Percentiles rank a stretch among this genome's conserved stretches.
Conservation (phyloP, 2,329 filamentous ascomycete species). For the Aureobasidium melanogenum region DNA sequence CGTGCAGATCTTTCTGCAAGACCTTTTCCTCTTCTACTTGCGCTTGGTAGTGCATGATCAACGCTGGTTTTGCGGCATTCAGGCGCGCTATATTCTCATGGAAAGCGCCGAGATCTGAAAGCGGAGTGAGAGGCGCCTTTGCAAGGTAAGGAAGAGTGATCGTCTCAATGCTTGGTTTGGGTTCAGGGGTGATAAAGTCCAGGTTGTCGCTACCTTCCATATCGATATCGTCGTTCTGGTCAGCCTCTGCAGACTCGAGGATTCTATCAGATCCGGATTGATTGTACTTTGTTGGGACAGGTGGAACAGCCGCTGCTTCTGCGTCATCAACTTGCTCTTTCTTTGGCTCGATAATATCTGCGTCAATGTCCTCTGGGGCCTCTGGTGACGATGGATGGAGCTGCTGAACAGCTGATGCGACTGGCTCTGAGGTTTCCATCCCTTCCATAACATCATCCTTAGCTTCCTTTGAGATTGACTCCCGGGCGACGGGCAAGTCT, state of each 20-base stretch:
- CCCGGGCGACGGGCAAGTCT: constrained; percentile 16
- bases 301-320: constrained; percentile 18
- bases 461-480: neutral
- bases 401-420: neutral
- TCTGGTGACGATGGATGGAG: neutral
- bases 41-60: constrained; percentile 20
- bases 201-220: constrained; percentile 15
- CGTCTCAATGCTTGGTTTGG: constrained; percentile 31
- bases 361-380: neutral
- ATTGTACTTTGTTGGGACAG: constrained; percentile 17
- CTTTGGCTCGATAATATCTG: constrained; percentile 25
- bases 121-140: constrained; percentile 34
- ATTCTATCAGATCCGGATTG: constrained; percentile 12
- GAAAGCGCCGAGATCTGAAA: constrained; percentile 32
- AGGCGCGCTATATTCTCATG: constrained; percentile 30
- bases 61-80: constrained; percentile 25
- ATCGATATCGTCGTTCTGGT: constrained; percentile 12
- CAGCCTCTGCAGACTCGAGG: neutral
- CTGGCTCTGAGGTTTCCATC: neutral
- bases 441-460: constrained; percentile 4
- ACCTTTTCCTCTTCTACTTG: constrained; percentile 16
- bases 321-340: constrained; percentile 24
- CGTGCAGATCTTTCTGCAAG: constrained; percentile 15
- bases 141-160: constrained; percentile 37
- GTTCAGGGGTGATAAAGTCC: constrained; percentile 17